Evolutionary conservation across 768 basidiomycete species (phyloP).

Genomic region (Trametes maxima): DNA sequence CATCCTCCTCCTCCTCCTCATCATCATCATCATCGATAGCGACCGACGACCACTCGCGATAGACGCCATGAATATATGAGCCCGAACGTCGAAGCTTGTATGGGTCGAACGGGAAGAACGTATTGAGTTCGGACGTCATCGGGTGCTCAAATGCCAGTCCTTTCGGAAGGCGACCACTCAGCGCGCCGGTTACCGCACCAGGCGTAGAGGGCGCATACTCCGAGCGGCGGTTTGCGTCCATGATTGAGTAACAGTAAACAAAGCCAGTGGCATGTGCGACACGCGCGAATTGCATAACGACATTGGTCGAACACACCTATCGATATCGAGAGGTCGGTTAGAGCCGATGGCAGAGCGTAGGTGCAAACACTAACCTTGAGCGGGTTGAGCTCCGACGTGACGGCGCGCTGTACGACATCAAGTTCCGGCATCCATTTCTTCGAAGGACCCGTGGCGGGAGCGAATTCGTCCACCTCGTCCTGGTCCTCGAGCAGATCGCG

Average conservation of each 20-base stretch:
- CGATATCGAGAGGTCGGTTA: conserved; percentile 33
- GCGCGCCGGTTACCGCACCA: conserved; percentile 1
- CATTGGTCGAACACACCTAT: conserved; percentile 87
- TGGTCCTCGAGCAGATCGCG: conserved; percentile 71
- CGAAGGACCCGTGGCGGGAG: conserved; percentile 23
- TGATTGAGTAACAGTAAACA: conserved; percentile 90
- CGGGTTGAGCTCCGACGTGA: conserved; percentile 85
- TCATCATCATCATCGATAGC: conserved; percentile 70
- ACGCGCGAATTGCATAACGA: conserved; percentile 92
- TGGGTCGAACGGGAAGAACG: conserved; percentile 98
- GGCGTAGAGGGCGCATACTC: conserved; percentile 42
- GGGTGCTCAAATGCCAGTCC: conserved; percentile 36
- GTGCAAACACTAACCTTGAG: conserved; percentile 61
- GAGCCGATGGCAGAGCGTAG: background rate
- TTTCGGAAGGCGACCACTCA: conserved; percentile 13
- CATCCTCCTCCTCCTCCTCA: conserved; percentile 66
- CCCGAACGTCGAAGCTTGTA: conserved; percentile 85
- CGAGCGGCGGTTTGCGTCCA: conserved; percentile 83
- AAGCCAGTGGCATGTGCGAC: conserved; percentile 90
- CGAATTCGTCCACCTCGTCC: conserved; percentile 53
- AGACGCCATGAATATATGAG: conserved; percentile 77
- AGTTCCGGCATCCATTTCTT: conserved; percentile 88
- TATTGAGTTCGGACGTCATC: conserved; percentile 73
- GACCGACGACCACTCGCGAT: conserved; percentile 88
- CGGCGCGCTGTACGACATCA: conserved; percentile 73